Evolutionary conservation across 106 monocot genomes (phyloP), one percentile per base, ranked within the genome.

Genomic region (Amphibolis antarctica): DNA sequence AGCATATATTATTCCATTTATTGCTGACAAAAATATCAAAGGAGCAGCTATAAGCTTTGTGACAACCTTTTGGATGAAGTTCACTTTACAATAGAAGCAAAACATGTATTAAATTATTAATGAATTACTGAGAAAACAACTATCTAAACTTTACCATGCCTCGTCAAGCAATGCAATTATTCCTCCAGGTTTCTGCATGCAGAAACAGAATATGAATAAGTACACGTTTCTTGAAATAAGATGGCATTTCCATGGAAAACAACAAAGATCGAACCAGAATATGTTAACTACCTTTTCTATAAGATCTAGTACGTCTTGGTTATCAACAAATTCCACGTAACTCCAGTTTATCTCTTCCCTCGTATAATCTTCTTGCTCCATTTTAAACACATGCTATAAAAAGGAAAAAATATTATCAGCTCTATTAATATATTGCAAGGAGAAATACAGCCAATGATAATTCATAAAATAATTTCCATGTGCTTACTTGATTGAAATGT

Each of bases 301-400:
- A n/a, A 93, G 83, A 77, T 93, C 88, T 45, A 93, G 61, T 25
- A 93, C 93, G 77, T 93, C 93, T 79, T 88, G 85, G 66, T 93
- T 93, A 70, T 93, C 93, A 19, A 93, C 88, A 79, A 93, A 93
- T 50, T 93, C 93, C 15, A 93, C 88, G 73, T 93, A 93, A 62
- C 93, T 93, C 93, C 93, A 93, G 45, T 93, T 74, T 24, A 93
- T 93, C 60, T 88, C 85, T 79, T 93, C 93, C 27, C 65, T 88
- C 46, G 93, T 93, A 68, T 93, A 93, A 23, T 93, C 93, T 72
- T 93, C 93, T 81, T 93, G 93, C 78, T 93, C 93, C 93, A 93
- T 93, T 69, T 93, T 93, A 69, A 93, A 93, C 52, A 92, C 92
- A 67, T 92, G 92, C 89, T 90, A 27, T 15, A 27, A 49, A 56